Conservation (phyloP, 345 rosid genomes). For the Brassica rapa region DNA sequence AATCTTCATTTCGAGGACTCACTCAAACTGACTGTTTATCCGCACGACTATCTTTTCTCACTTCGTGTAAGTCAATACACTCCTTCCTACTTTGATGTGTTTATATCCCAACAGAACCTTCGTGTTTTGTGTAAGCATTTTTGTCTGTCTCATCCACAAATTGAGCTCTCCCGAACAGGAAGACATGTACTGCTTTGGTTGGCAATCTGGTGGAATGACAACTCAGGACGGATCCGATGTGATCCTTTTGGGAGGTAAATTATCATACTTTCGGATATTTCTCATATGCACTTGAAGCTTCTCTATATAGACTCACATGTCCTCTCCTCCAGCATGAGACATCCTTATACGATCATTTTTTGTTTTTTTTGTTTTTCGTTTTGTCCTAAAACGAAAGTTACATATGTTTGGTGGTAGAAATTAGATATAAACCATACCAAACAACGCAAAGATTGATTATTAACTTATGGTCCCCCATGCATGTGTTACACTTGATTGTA, state of each 20-base stretch:
- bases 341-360: background rate
- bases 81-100: slow-evolving; percentile 2
- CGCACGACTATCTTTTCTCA: slow-evolving; percentile 75
- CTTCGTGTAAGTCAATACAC: slow-evolving; percentile 53
- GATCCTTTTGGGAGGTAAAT: slow-evolving; percentile 79
- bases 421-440: background rate
- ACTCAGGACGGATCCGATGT: slow-evolving; percentile 61
- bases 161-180: slow-evolving; percentile 52
- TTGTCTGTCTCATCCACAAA: background rate
- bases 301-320: background rate
- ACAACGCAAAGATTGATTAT: background rate
- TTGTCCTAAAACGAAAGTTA: background rate
- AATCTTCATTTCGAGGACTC: slow-evolving; percentile 66
- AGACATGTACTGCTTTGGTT: slow-evolving; percentile 75
- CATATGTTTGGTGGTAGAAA: background rate
- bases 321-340: background rate
- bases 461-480: background rate
- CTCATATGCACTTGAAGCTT: background rate
- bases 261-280: background rate
- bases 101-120: background rate
- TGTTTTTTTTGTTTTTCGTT: no score
- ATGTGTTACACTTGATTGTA: background rate
- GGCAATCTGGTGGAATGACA: slow-evolving; percentile 69
- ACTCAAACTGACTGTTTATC: slow-evolving; percentile 58
- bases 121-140: background rate